Conservation (phyloP, 1,139 yeast species). For the Protomyces inundatus region DNA sequence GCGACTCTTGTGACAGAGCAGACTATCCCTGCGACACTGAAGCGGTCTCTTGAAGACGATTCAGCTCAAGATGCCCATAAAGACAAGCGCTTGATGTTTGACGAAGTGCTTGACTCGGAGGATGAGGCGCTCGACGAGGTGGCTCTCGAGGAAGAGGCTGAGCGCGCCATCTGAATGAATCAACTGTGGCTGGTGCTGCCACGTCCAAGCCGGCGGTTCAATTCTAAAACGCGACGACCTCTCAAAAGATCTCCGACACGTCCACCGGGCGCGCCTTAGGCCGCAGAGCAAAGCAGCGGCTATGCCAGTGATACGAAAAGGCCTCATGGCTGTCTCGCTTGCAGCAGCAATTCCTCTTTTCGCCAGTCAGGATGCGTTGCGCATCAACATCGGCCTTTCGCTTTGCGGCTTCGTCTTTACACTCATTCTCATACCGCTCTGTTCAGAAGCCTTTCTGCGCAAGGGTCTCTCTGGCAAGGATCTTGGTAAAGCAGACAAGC, state of each 20-base stretch:
- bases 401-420: conserved; percentile 61
- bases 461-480: conserved; percentile 84
- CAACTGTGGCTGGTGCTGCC: neutral
- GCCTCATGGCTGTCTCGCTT: neutral
- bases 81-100: neutral
- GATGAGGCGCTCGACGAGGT: neutral
- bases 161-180: neutral
- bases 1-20: too few relatives aligned
- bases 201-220: neutral
- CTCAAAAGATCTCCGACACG: too few relatives aligned
- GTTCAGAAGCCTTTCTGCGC: conserved; percentile 60
- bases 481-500: conserved; percentile 62
- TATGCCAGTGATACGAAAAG: neutral
- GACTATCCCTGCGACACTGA: too few relatives aligned
- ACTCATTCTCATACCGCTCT: conserved; percentile 57
- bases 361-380: conserved; percentile 33
- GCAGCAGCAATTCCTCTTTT: neutral
- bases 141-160: neutral
- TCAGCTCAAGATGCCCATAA: too few relatives aligned
- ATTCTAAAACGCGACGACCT: neutral
- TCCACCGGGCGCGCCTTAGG: too few relatives aligned
- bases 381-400: conserved; percentile 52
- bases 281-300: neutral
- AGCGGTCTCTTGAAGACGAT: too few relatives aligned
- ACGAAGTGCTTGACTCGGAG: neutral